Base-by-base conservation (phyloP, 2,329 filamentous ascomycete genomes). In the Alternaria ethzedia region DNA sequence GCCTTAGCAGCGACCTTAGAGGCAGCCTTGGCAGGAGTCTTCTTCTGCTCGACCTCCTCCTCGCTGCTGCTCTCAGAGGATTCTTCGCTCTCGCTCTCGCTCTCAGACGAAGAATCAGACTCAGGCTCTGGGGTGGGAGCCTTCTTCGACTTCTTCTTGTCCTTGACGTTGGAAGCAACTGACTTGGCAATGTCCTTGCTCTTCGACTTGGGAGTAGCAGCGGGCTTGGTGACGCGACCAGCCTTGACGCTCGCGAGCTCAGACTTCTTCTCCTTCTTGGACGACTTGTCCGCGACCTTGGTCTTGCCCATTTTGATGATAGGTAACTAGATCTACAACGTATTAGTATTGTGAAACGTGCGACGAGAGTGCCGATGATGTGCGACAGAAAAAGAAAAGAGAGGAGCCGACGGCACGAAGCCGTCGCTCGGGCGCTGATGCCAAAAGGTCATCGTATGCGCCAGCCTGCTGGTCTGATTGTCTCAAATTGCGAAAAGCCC, bases 121-220 rank as follows among this genome's bases (percentile, higher is more conserved):
- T 81, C 81, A 64, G 82, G 79, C 78, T 83, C 82, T 54, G 83
- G 83, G 57, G 82, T 83, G 46, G 82, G 81, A 70, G 78, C 82
- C 78, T 83, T 82, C 79, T 83, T 82, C 63, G 76, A 76, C 80
- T 86, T 86, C 82, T 84, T 84, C 78, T 83, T 83, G 78, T 85
- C 85, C 71, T 77, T 77, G 57, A 82, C 73, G 62, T 73, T 69
- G 55, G 70, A 67, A 58, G 72, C 74, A 56, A 71, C 75, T 57
- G 78, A 71, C 86, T 91, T 91, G 72, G 88, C 88, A 61, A 87
- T 78, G 68, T 89, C 85, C 85, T 91, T 91, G 73, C 88, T 86
- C 84, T 91, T 91, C 65, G 85, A 82, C 82, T 89, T 90, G 77
- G 88, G 82, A 69, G 86, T 86, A 79, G 90, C 85, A 65, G 87